Percentiles rank a stretch among this genome's conserved stretches.
Evolutionary conservation across 192 early-diverging fungal species (phyloP).

Genomic region (Gaertneriomyces semiglobifer): DNA sequence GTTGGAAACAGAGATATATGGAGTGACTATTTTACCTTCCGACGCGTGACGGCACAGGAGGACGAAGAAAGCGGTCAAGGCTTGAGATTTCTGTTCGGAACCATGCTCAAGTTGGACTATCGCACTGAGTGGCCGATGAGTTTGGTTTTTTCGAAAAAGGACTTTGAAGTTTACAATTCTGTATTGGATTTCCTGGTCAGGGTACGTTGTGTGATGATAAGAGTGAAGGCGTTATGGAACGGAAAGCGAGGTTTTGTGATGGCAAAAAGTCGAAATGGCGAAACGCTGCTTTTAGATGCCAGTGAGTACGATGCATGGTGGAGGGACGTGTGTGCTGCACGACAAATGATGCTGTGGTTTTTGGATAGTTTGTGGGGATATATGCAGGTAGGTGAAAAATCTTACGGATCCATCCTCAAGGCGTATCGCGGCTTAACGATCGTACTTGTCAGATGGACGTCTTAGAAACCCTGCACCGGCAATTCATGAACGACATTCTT

Average conservation of each 20-base stretch:
- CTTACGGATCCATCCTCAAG: neutral
- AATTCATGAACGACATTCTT: neutral
- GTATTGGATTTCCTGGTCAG: slow-evolving; percentile 62
- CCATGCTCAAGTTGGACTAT: slow-evolving; percentile 54
- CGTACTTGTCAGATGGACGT: slow-evolving; percentile 33
- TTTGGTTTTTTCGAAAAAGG: slow-evolving; percentile 57
- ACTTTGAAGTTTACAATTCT: slow-evolving; percentile 56
- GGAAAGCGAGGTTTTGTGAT: neutral
- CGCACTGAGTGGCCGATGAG: slow-evolving; percentile 66
- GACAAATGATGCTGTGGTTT: slow-evolving; percentile 65
- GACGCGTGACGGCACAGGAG: slow-evolving; percentile 20
- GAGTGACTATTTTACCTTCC: slow-evolving; percentile 18
- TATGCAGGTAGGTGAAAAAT: slow-evolving; percentile 53
- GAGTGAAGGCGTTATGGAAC: slow-evolving; percentile 46
- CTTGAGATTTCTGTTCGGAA: slow-evolving; percentile 38
- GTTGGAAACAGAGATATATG: neutral
- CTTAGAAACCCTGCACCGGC: slow-evolving; percentile 29
- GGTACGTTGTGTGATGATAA: slow-evolving; percentile 54
- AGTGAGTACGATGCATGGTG: neutral
- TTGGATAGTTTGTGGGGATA: slow-evolving; percentile 68
- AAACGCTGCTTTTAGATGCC: neutral
- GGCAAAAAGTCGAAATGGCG: neutral
- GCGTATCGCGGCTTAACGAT: neutral
- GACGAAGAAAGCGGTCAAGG: neutral
- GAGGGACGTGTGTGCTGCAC: slow-evolving; percentile 46